phyloP scores from a whole-genome alignment of 371 early-diverging fungal species.

The Mucor sp. region DNA sequence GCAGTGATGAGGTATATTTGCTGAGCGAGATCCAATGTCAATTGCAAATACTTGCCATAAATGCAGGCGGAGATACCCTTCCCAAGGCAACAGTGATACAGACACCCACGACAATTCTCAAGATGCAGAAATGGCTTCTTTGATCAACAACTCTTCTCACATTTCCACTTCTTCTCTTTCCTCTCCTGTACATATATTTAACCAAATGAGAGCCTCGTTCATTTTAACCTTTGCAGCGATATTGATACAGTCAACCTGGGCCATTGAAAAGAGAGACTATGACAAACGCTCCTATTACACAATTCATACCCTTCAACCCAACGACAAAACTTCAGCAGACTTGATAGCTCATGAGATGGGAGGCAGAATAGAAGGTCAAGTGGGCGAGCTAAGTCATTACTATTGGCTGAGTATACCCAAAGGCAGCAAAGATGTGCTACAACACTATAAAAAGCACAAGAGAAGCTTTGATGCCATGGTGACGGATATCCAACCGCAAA shows the following conservation, averaged over 20 bases:
- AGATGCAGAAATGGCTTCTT: background rate
- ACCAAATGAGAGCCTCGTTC: background rate
- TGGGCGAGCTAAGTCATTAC: slow-evolving; percentile 67
- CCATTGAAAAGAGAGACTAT: slow-evolving; percentile 24
- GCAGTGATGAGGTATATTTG: slow-evolving; percentile 14
- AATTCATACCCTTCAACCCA: slow-evolving; percentile 40
- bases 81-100: background rate
- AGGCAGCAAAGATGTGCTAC: slow-evolving; percentile 1
- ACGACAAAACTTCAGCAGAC: slow-evolving; percentile 19
- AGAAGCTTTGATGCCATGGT: background rate
- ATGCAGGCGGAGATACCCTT: background rate
- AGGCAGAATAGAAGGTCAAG: slow-evolving; percentile 60
- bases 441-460: slow-evolving; percentile 7
- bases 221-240: background rate
- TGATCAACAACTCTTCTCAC: background rate
- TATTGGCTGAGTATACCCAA: slow-evolving; percentile 58
- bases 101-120: background rate
- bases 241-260: background rate
- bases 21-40: background rate
- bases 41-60: background rate
- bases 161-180: background rate
- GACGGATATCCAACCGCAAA: slow-evolving; percentile 20
- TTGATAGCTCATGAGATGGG: slow-evolving; percentile 42
- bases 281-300: slow-evolving; percentile 51
- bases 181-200: background rate